These are phyloP conservation scores for Blastobotrys chiropterorum DNA, from an alignment of 805 yeast species.

Conservation along the genomic window DNA sequence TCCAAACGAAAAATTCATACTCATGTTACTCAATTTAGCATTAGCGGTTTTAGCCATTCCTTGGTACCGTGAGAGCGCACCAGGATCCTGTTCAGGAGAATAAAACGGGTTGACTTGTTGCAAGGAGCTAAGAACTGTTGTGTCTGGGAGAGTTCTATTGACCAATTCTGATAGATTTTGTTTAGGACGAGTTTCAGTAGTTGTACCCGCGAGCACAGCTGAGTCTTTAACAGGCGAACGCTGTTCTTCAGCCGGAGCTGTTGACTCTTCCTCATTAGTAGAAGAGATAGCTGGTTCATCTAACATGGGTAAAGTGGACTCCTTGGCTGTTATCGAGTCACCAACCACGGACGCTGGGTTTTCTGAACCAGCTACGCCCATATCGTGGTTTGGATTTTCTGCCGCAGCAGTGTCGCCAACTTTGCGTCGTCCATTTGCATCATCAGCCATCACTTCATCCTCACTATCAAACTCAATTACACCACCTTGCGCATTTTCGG, in stretches of 20 bases:
- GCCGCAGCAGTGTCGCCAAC: too few relatives aligned
- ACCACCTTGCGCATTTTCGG: background rate
- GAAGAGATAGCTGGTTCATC: too few relatives aligned
- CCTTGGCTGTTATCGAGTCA: too few relatives aligned
- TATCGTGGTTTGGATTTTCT: too few relatives aligned
- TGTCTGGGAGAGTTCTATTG: background rate
- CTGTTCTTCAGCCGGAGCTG: too few relatives aligned
- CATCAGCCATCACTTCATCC: background rate
- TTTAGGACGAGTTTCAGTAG: background rate
- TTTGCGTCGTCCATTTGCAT: background rate
- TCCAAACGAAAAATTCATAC: conserved; percentile 11
- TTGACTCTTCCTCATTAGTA: too few relatives aligned
- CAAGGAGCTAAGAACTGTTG: background rate
- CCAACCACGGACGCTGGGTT: too few relatives aligned
- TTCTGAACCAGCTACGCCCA: too few relatives aligned
- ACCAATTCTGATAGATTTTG: background rate
- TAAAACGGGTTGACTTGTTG: conserved; percentile 7
- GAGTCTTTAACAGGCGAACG: too few relatives aligned
- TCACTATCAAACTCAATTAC: background rate
- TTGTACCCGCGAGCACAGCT: too few relatives aligned
- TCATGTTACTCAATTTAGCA: conserved; percentile 1
- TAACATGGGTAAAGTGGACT: too few relatives aligned
- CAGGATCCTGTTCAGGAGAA: background rate
- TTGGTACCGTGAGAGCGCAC: conserved; percentile 5
- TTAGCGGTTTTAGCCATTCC: conserved; percentile 6